Evolutionary conservation across 2,329 filamentous ascomycete genomes (phyloP).

Genomic region (Monilinia polystroma): DNA sequence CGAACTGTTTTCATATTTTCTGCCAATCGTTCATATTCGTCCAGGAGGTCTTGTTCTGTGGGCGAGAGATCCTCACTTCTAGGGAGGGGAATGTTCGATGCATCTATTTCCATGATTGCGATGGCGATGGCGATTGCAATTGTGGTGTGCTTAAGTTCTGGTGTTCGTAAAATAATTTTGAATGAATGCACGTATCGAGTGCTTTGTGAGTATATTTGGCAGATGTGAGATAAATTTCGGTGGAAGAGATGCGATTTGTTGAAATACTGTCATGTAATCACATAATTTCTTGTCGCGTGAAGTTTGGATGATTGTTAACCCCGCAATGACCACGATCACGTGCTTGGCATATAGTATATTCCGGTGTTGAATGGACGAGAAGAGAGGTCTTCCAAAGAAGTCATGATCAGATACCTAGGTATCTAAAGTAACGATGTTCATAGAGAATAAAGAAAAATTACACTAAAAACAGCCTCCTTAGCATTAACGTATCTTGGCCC

Average conservation of each 20-base stretch:
- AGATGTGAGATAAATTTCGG: background rate
- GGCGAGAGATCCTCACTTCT: conserved; percentile 59
- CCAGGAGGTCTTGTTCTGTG: conserved; percentile 88
- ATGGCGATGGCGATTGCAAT: background rate
- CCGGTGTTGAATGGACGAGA: too few relatives aligned
- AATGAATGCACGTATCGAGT: background rate
- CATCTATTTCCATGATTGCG: conserved; percentile 22
- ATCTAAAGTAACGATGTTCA: too few relatives aligned
- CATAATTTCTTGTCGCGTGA: background rate
- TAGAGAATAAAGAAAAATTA: too few relatives aligned
- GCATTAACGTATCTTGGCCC: too few relatives aligned
- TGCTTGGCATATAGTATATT: background rate
- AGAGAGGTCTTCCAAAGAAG: too few relatives aligned
- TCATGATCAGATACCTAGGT: too few relatives aligned
- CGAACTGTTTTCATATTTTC: conserved; percentile 87
- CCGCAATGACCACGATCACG: background rate
- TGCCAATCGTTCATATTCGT: conserved; percentile 85
- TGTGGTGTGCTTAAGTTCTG: background rate
- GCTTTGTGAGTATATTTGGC: background rate
- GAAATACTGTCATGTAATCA: background rate
- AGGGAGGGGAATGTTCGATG: conserved; percentile 13
- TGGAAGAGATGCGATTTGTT: background rate
- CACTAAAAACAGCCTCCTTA: too few relatives aligned
- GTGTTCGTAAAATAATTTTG: background rate
- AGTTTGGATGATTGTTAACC: background rate